Conservation (phyloP, 495 filamentous ascomycete species). For the Neurospora sp. region DNA sequence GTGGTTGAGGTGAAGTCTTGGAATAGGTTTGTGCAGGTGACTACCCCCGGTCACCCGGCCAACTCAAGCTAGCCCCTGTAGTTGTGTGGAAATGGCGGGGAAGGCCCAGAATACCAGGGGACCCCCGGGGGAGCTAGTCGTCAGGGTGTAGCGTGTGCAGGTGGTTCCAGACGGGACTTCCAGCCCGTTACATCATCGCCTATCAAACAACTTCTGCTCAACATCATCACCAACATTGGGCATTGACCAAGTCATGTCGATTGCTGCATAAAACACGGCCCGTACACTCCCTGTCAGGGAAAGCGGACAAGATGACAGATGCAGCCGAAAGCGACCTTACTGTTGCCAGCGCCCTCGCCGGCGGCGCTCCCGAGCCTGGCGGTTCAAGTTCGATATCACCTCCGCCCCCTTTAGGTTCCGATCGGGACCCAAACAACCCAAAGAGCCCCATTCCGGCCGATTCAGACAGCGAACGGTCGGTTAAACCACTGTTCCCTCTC, state of each 20-base stretch:
- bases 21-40: not conserved
- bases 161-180: too few relatives aligned
- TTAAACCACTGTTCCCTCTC: conserved; percentile 28
- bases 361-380: not conserved
- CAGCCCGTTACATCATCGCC: not conserved
- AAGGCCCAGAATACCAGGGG: not conserved
- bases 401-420: not conserved
- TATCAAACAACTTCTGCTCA: not conserved
- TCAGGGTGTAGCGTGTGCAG: too few relatives aligned
- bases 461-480: not conserved
- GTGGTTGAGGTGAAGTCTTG: not conserved
- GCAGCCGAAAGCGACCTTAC: not conserved
- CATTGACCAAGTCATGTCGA: not conserved
- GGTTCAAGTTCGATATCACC: not conserved
- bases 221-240: not conserved
- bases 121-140: not conserved
- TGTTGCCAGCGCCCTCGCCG: not conserved
- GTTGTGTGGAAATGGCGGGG: not conserved
- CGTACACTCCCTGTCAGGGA: not conserved
- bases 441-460: conserved; percentile 1
- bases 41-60: not conserved
- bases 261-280: not conserved
- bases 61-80: not conserved
- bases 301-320: conserved; percentile 1
- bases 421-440: not conserved